A percentile compares a stretch with the other conserved stretches of the same genome.
Evolutionary conservation across 2,329 filamentous ascomycete species (phyloP).

Genomic region (Xylaria sp.): DNA sequence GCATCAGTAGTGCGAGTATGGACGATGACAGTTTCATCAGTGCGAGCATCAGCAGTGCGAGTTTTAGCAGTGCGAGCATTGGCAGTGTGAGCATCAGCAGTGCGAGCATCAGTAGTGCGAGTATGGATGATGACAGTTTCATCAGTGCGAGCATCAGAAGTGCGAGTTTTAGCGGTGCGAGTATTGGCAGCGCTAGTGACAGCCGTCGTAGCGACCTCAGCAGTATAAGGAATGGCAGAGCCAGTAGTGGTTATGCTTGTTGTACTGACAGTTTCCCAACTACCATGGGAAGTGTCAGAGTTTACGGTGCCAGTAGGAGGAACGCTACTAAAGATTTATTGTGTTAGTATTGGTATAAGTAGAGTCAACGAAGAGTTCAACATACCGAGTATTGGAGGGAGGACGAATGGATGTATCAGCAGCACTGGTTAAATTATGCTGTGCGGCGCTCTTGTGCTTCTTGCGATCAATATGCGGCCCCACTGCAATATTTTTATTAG

Average conservation of each 20-base stretch:
- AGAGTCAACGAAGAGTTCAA: too few species aligned
- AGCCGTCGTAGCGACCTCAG: too few species aligned
- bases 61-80: not conserved
- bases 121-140: too few species aligned
- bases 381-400: not conserved
- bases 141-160: too few species aligned
- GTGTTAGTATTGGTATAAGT: not conserved
- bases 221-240: not conserved
- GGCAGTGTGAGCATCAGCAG: not conserved
- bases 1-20: not conserved
- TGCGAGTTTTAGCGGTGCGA: too few species aligned
- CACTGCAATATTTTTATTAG: constrained; percentile 44
- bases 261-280: too few species aligned
- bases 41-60: not conserved
- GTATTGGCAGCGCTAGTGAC: too few species aligned
- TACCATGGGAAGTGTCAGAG: not conserved
- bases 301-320: not conserved
- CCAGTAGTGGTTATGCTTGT: too few species aligned
- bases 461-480: constrained; percentile 69
- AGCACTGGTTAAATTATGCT: constrained; percentile 52
- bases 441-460: constrained; percentile 64
- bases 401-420: not conserved
- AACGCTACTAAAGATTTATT: too few species aligned
- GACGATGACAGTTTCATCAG: not conserved
- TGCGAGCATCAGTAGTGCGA: not conserved